A percentile compares a stretch with the other conserved stretches of the same genome.
These are phyloP conservation scores for Triangularia verruculosa DNA, from an alignment of 2,329 filamentous ascomycete genomes.

Conservation along the genomic window DNA sequence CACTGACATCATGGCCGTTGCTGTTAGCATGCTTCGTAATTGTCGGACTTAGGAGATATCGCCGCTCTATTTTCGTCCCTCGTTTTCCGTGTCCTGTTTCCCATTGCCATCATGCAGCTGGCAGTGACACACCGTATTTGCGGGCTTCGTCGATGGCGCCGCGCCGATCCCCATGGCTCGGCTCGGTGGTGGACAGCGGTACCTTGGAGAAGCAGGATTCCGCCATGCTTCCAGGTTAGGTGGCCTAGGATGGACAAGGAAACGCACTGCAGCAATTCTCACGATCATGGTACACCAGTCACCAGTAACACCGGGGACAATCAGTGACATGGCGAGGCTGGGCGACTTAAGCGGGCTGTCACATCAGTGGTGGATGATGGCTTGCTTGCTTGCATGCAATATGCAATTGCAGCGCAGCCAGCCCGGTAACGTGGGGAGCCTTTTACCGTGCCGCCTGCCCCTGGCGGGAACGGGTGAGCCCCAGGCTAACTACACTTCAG, in stretches of 20 bases:
- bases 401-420: constrained; percentile 3
- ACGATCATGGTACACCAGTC: no score
- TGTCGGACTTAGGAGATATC: not conserved
- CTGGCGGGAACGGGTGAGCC: constrained; percentile 9
- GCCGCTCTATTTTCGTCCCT: not conserved
- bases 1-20: not conserved
- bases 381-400: constrained; percentile 11
- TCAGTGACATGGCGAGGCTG: not conserved
- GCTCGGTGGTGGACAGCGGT: not conserved
- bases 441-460: constrained; percentile 8
- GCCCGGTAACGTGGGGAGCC: constrained; percentile 8
- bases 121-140: not conserved
- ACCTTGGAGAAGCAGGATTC: not conserved
- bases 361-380: not conserved
- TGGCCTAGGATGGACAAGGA: not conserved
- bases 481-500: constrained; percentile 9
- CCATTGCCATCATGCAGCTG: not conserved
- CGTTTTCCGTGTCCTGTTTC: not conserved
- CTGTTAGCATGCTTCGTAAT: not conserved
- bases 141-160: not conserved
- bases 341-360: not conserved
- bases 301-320: no score
- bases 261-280: not conserved
- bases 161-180: not conserved
- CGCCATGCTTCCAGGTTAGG: no score